Conservation (phyloP, 2,329 filamentous ascomycete genomes). For the Phoma sp. region DNA sequence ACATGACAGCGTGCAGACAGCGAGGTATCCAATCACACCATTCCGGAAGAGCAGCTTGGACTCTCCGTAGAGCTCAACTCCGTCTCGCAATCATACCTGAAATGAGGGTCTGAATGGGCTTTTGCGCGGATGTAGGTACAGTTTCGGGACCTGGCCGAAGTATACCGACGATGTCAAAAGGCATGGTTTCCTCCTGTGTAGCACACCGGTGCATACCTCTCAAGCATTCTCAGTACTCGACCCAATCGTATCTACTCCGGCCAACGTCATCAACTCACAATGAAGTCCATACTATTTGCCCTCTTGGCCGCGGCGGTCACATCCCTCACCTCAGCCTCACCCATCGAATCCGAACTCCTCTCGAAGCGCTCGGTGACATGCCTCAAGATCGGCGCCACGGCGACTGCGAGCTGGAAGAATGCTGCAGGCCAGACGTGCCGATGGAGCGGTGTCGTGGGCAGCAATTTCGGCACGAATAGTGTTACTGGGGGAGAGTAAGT, state of each 20-base stretch:
- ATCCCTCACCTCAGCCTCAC: neutral
- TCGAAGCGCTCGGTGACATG: conserved; percentile 46
- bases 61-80: neutral
- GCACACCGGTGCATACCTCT: too few species aligned
- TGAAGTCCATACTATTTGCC: conserved; percentile 9
- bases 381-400: conserved; percentile 48
- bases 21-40: neutral
- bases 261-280: neutral
- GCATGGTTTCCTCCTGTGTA: too few species aligned
- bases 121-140: neutral
- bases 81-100: neutral
- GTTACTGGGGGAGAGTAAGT: conserved; percentile 54
- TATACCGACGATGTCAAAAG: neutral
- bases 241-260: too few species aligned
- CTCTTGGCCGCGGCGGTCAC: conserved; percentile 1
- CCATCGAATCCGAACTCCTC: neutral
- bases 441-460: conserved; percentile 55
- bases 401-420: conserved; percentile 57
- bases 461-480: conserved; percentile 55
- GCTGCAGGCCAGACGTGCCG: conserved; percentile 51
- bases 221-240: too few species aligned
- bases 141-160: neutral
- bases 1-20: neutral
- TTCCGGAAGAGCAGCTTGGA: neutral
- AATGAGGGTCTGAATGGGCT: neutral